phyloP scores from a whole-genome alignment of 2,329 filamentous ascomycete genomes.

The Colletotrichum spinosum region DNA sequence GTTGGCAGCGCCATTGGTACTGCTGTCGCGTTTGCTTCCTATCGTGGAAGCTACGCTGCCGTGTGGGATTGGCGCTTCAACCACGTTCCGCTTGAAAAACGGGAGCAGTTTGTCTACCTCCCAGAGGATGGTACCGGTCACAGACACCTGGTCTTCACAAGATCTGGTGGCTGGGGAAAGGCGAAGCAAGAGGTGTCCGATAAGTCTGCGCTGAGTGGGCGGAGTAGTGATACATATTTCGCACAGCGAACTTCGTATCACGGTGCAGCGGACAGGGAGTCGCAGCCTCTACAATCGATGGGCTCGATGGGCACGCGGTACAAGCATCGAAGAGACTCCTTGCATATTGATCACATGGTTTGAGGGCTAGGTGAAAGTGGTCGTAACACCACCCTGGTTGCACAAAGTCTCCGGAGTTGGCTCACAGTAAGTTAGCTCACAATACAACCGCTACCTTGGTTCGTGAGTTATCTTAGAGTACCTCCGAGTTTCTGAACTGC shows the following conservation, averaged over 20 bases:
- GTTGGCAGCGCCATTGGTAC: constrained; percentile 74
- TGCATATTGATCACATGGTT: not conserved
- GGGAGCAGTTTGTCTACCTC: constrained; percentile 46
- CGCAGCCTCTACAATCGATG: not conserved
- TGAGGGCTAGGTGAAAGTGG: not conserved
- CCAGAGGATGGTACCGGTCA: constrained; percentile 14
- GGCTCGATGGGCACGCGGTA: constrained; percentile 5
- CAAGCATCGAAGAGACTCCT: not conserved
- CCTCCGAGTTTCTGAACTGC: too few species aligned
- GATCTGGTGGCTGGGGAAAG: constrained; percentile 23
- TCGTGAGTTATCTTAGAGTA: too few species aligned
- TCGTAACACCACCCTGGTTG: too few species aligned
- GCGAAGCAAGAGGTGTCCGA: not conserved
- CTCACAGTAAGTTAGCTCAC: too few species aligned
- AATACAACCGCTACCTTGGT: too few species aligned
- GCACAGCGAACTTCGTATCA: constrained; percentile 1
- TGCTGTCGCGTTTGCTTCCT: constrained; percentile 70
- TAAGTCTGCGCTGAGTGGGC: constrained; percentile 2
- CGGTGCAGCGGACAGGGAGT: not conserved
- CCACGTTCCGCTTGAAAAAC: constrained; percentile 67
- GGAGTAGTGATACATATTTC: constrained; percentile 20
- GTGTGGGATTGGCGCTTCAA: constrained; percentile 77
- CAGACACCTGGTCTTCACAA: constrained; percentile 15
- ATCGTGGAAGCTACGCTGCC: constrained; percentile 74
- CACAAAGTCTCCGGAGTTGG: too few species aligned